A percentile compares a stretch with the other conserved stretches of the same genome.
Conservation (phyloP, 2,329 filamentous ascomycete species). For the Fusarium sp. region DNA sequence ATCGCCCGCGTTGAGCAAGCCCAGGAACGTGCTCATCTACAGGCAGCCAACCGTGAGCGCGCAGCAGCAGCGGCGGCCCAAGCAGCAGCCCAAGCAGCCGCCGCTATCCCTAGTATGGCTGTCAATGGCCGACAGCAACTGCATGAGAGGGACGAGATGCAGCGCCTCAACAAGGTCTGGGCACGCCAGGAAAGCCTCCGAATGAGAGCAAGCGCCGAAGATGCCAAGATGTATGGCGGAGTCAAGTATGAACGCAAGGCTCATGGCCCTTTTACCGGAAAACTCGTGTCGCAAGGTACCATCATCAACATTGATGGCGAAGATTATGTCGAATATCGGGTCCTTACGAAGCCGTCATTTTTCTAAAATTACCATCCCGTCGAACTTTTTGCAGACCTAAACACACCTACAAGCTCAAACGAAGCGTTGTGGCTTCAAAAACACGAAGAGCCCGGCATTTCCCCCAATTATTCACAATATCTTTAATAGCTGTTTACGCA, state of each 20-base stretch:
- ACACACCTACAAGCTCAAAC: neutral
- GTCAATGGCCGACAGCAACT: slow-evolving; percentile 54
- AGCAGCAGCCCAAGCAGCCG: slow-evolving; percentile 51
- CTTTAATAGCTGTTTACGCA: slow-evolving; percentile 2
- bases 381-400: neutral
- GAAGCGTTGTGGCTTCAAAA: neutral
- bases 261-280: slow-evolving; percentile 71
- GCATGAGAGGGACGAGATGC: slow-evolving; percentile 63
- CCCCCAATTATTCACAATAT: neutral
- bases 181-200: slow-evolving; percentile 65
- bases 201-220: slow-evolving; percentile 59
- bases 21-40: slow-evolving; percentile 65
- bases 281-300: slow-evolving; percentile 72
- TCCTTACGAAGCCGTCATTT: slow-evolving; percentile 73
- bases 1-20: slow-evolving; percentile 65
- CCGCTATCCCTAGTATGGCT: slow-evolving; percentile 41
- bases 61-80: slow-evolving; percentile 52
- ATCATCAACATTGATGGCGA: slow-evolving; percentile 76
- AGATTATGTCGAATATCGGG: slow-evolving; percentile 75
- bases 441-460: neutral
- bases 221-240: slow-evolving; percentile 70
- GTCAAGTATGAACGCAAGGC: slow-evolving; percentile 74
- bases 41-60: slow-evolving; percentile 59
- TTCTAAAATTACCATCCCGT: slow-evolving; percentile 55
- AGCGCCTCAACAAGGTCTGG: slow-evolving; percentile 69